Conservation (phyloP, 371 early-diverging fungal genomes). For the Syncephalastrum monosporum region DNA sequence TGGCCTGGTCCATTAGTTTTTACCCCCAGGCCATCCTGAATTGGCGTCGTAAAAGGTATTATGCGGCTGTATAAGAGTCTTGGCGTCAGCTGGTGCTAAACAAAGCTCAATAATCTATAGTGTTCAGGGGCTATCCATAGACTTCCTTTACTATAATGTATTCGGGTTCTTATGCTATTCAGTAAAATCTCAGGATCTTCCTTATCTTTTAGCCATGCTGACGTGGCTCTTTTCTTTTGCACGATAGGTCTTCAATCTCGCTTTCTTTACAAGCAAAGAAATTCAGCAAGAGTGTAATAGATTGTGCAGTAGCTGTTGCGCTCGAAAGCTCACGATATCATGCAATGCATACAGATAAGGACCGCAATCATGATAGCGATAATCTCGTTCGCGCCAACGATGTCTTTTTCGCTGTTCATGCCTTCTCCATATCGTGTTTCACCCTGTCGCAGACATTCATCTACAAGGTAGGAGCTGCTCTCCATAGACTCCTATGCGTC, state of each 20-base stretch:
- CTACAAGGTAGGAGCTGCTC: constrained; percentile 63
- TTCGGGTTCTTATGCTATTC: constrained; percentile 87
- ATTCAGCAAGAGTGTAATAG: constrained; percentile 71
- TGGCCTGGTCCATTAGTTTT: constrained; percentile 46
- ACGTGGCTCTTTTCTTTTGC: no score
- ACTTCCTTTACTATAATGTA: constrained; percentile 85
- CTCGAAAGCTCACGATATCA: no score
- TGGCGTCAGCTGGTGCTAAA: background rate
- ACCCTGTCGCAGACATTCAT: constrained; percentile 70
- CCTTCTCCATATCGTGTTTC: constrained; percentile 65
- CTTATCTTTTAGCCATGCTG: no score
- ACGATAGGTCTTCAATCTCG: constrained; percentile 67
- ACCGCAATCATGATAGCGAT: constrained; percentile 65
- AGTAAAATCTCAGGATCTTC: constrained; percentile 26
- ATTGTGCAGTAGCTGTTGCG: no score
- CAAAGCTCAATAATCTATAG: constrained; percentile 22
- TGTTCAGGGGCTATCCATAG: constrained; percentile 87
- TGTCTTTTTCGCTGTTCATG: constrained; percentile 86
- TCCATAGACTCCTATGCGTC: background rate
- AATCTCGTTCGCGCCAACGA: constrained; percentile 86
- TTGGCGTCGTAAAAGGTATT: constrained; percentile 32
- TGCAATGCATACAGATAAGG: constrained; percentile 38
- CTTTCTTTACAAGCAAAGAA: constrained; percentile 65
- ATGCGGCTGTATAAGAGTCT: background rate
- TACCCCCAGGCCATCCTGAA: constrained; percentile 42